Base-by-base conservation (phyloP, 768 basidiomycete species). In the Artomyces pyxidatus region DNA sequence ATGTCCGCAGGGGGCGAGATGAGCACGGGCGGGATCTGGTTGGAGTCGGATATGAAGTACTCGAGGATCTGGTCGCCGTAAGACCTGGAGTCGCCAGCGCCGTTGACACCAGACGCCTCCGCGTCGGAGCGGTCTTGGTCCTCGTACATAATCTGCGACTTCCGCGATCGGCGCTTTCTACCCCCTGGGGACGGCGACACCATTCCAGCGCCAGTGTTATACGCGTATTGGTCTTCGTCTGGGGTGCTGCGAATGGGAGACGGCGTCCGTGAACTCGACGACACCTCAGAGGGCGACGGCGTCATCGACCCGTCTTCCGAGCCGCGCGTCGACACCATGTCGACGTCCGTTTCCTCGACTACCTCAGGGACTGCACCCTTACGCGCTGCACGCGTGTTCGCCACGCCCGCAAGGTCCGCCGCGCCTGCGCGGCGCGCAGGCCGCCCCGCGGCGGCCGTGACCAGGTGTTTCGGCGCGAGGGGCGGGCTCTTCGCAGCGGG, bases 1-100 rank as follows among this genome's bases (percentile, higher is more conserved):
- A 96, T 94, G 66, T 96, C 88, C 35, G 77, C 61, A 5, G 95
- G 93, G 14, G 93, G 96, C 35, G 76, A 77, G 52, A 95, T 83
- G 57, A 99, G 82, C 49, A 96, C 71, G 21, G 79, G 75, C 8
- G 96, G 96, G 26, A 94, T 82, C 61, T 91, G 87, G 53, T 88
- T 86, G 35, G 92, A 88, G 67, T 99, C 96, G 39, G 95, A 95
- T 57, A 99, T 92, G 66, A 98, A 99, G 69, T 96, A 98, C 70
- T 97, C 95, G 58, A 99, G 75, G 51, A 99, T 92, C 63, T 92
- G 88, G 67, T 98, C 94, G 29, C 85, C 91, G 61, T 98, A 97
- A n/a, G 78, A 72, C 37, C 83, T 75, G 26, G 77, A 69, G 54
- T 84, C 83, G 42, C 66, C 65, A 3, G 55, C 51, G 21, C 75